phyloP scores from a whole-genome alignment of 495 filamentous ascomycete species.

The Daldinia caldariorum region DNA sequence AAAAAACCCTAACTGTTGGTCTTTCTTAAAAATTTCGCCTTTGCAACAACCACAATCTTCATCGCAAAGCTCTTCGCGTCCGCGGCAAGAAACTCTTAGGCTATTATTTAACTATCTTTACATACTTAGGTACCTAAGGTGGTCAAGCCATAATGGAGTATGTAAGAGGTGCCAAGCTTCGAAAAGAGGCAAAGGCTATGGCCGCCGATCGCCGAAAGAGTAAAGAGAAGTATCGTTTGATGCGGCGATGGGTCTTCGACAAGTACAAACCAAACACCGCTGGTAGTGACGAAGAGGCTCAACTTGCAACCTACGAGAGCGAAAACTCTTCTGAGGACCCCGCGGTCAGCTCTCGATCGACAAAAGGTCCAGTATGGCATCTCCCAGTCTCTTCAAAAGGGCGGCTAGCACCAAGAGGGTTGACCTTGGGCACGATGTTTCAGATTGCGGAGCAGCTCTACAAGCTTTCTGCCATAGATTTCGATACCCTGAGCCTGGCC shows the following conservation, averaged over 20 bases:
- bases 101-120: background rate
- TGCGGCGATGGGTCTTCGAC: constrained; percentile 10
- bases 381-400: background rate
- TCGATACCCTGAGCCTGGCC: constrained; percentile 27
- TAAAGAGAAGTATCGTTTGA: constrained; percentile 6
- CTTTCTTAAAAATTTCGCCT: background rate
- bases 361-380: constrained; percentile 2
- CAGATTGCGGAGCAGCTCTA: background rate
- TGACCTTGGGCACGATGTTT: constrained; percentile 22
- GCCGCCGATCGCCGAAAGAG: constrained; percentile 1
- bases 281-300: background rate
- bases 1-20: background rate
- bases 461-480: background rate
- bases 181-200: constrained; percentile 21
- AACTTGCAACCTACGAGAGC: background rate
- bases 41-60: background rate
- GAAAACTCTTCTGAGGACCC: background rate
- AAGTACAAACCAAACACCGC: background rate
- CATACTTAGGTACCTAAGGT: too few relatives aligned
- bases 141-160: background rate
- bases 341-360: too few relatives aligned
- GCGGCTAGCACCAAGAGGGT: background rate
- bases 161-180: background rate
- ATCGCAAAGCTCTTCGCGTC: background rate
- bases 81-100: background rate